Base-by-base conservation (phyloP, 2,329 filamentous ascomycete species). In the Venturia oleaginea region DNA sequence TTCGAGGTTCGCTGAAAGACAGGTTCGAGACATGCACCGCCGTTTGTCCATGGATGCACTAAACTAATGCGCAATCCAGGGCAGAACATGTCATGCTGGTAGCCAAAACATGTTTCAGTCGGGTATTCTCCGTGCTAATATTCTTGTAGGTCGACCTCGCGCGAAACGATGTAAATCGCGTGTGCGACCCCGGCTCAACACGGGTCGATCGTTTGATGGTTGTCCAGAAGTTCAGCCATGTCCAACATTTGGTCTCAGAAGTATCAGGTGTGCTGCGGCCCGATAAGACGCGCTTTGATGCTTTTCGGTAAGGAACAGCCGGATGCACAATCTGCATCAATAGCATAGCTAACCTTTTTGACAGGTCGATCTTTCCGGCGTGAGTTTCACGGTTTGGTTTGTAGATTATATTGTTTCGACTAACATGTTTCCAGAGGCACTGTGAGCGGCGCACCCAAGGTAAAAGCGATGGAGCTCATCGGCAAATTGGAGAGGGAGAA, bases 51-150 rank as follows among this genome's bases (percentile, higher is more conserved):
- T 46, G 17, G 4, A 27, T 11, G 32, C 6, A 55, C 27, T 32
- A 63, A 61, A 19, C 22, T 4, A 37, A 38, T 17, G 30, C 10
- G 13, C 30, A 38, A 38, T 42, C 90, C 63, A 65, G 91, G 63
- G 91, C 91, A 61, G 91, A 96, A 78, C 92, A 97, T 79, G 92
- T 97, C 72, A 99, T 99, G 94, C 81, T 99, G 69, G 94, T 97
- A 63, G 30, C 15, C 19, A 34, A 57, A 37, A 34, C 51, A 22
- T 11, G 51, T 55, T 54, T 65, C 32, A 37, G 37, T 46, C 37
- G 34, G 11, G 8, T 19, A 19, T 48, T 17, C 40, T 3, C 61
- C 22, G n/a, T n/a, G 24, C 38, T 62, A 32, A 48, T 10, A 4
- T 62, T 38, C 19, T 62, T 22, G 30, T n/a, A 57, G 51, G 51